Evolutionary conservation across 768 basidiomycete genomes (phyloP), one percentile per base, ranked within the genome.

Genomic region (Amanita thiersii): DNA sequence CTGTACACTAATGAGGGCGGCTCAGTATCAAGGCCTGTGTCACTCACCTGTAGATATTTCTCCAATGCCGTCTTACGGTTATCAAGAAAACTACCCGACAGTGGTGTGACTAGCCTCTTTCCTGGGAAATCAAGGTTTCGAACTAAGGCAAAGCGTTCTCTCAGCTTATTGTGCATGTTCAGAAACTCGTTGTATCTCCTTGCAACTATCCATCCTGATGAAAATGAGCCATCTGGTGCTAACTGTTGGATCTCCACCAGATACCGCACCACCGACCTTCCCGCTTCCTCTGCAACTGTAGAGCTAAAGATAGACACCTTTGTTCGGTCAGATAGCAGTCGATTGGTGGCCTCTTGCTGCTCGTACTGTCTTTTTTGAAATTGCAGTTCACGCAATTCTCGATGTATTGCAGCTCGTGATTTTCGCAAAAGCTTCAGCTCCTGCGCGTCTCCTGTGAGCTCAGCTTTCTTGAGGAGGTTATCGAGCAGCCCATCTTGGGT

Each of bases 291-390:
- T 1, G 80, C 82, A 1, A 80, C 72, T 0, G 88, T 77, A 4
- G 88, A 89, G 45, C 77, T 90, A 11, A 88, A 79, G 31, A 99
- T 89, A 2, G 76, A 70, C n/a, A 94, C 81, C 47, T 68, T 75
- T 3, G 92, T 98, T 21, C 88, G 73, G 17, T 86, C 81, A 1
- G 91, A 84, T 17, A 89, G 63, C 2, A 98, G 75, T 12, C 85
- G 74, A 54, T 92, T 96, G 17, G 88, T 87, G n/a, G 77, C 69
- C 55, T 96, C 91, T 59, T 97, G 93, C 54, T 90, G 86, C 56
- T 94, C 87, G 56, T 89, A 97, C 54, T 97, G 93, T 8, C 74
- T 72, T 61, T 85, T 90, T 62, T 96, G 93, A 60, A 98, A 96
- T 40, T 73, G 70, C 2, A 92, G 64, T 53, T 90, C 83, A 21